These are phyloP conservation scores for Colletotrichum sp. DNA, from an alignment of 2,329 filamentous ascomycete genomes.

Conservation along the genomic window DNA sequence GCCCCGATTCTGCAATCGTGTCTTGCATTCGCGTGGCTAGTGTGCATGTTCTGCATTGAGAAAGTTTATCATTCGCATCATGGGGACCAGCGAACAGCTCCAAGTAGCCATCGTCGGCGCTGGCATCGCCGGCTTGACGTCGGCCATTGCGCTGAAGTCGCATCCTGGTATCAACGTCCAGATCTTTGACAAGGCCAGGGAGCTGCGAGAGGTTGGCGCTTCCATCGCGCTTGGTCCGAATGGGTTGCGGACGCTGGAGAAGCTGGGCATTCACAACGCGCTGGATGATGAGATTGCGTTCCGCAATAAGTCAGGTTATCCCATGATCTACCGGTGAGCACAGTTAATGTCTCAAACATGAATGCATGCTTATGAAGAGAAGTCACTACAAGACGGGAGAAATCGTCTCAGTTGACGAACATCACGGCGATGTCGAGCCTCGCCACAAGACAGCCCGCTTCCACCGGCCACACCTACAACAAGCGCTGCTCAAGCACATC, in stretches of 20 bases:
- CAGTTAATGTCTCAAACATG: fast-evolving
- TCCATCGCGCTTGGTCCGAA: constrained; percentile 58
- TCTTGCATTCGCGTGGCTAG: background rate
- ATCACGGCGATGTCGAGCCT: constrained; percentile 38
- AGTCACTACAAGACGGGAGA: constrained; percentile 50
- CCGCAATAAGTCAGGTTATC: constrained; percentile 43
- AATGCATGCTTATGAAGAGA: background rate
- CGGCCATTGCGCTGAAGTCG: constrained; percentile 49
- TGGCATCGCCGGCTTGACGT: constrained; percentile 54
- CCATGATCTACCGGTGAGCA: constrained; percentile 49
- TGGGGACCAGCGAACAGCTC: constrained; percentile 25
- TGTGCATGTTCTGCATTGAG: background rate
- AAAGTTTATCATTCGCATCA: background rate
- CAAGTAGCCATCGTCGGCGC: constrained; percentile 53
- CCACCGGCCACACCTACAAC: constrained; percentile 54
- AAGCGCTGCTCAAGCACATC: constrained; percentile 50
- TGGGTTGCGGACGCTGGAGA: constrained; percentile 56
- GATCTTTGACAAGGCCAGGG: constrained; percentile 53
- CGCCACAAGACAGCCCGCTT: constrained; percentile 49
- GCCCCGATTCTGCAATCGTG: background rate
- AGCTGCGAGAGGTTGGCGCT: constrained; percentile 52
- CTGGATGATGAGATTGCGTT: constrained; percentile 44
- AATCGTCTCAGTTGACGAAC: constrained; percentile 46
- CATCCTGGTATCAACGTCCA: constrained; percentile 48
- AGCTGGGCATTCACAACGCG: constrained; percentile 52